Conservation (phyloP, 768 basidiomycete species). For the Peribolospora kevripleyi region DNA sequence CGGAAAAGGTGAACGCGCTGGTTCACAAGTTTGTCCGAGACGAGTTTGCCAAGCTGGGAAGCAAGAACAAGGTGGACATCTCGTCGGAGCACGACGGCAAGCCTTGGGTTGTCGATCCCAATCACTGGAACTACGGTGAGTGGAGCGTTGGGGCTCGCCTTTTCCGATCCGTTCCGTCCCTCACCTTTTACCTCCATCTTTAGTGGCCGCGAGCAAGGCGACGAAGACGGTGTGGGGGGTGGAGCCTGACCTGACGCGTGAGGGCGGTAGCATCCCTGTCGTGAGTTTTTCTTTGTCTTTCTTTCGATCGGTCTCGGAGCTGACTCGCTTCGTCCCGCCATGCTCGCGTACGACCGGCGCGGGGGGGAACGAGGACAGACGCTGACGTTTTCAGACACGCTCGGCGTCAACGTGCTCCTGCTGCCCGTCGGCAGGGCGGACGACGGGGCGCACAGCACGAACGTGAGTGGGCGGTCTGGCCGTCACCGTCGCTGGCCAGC, state of each 20-base stretch:
- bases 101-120: conserved; percentile 63
- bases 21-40: conserved; percentile 39
- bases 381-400: conserved; percentile 68
- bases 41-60: conserved; percentile 64
- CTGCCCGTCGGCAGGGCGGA: conserved; percentile 85
- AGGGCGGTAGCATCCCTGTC: conserved; percentile 86
- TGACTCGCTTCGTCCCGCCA: too few species aligned
- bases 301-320: not conserved
- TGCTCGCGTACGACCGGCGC: not conserved
- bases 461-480: not conserved
- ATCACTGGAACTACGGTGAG: conserved; percentile 76
- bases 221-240: conserved; percentile 35
- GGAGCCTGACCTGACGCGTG: conserved; percentile 59
- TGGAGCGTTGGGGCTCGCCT: too few species aligned
- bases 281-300: not conserved
- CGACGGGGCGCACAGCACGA: conserved; percentile 32
- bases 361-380: conserved; percentile 20
- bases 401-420: conserved; percentile 64
- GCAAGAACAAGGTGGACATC: conserved; percentile 53
- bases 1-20: conserved; percentile 43
- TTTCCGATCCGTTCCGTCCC: conserved; percentile 29
- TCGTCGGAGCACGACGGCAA: conserved; percentile 58
- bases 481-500: too few species aligned
- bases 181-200: conserved; percentile 13
- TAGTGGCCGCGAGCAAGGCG: not conserved